Evolutionary conservation across 495 filamentous ascomycete species (phyloP), one percentile per base, ranked within the genome.

Genomic region (Penicillium simplicissimum): DNA sequence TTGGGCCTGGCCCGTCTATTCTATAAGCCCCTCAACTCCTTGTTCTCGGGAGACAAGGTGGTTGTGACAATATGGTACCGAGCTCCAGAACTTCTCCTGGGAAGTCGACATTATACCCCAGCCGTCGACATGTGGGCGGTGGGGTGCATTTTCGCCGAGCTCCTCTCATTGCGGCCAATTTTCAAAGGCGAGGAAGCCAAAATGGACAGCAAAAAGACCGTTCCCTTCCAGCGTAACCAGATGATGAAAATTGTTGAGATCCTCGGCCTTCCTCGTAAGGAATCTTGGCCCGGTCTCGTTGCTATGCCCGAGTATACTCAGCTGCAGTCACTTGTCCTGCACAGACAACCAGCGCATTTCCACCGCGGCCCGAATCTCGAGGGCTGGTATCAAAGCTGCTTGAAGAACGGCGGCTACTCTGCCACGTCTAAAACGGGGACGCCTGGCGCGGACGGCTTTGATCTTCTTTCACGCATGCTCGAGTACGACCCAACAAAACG

Each of bases 11-110:
- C 94, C 1, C 88, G 95, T 13, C 80, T 98, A 3, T 98, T 97
- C 76, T 89, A 95, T 76, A 96, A 97, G 66, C 95, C 95, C 0
- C 79, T 97, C 9, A 90, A 96, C 65, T 90, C 88, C 0, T 85
- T 99, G 5, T 99, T 91, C 79, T 89, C 83, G 38, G 95, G 96
- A 55, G 95, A 99, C 71, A 99, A 99, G 71, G 95, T 99, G 1
- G 95, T 99, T 43, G 95, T 99, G 13, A 99, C 95, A 0, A 99
- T 99, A 60, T 99, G 95, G 95, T 99, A 99, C 66, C 92, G 95
- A 23, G 96, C 95, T 0, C 95, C 95, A 0, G 95, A 98, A 74
- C 80, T 98, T 9, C 86, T 98, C 0, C 86, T 98, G 19, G 95
- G 95, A 11, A 91, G 86, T 56, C 82, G 90, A 23, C 95, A 98